Evolutionary conservation across 1,139 yeast species (phyloP), one percentile per base, ranked within the genome.

Genomic region (Tardiomyces digboiensis): DNA sequence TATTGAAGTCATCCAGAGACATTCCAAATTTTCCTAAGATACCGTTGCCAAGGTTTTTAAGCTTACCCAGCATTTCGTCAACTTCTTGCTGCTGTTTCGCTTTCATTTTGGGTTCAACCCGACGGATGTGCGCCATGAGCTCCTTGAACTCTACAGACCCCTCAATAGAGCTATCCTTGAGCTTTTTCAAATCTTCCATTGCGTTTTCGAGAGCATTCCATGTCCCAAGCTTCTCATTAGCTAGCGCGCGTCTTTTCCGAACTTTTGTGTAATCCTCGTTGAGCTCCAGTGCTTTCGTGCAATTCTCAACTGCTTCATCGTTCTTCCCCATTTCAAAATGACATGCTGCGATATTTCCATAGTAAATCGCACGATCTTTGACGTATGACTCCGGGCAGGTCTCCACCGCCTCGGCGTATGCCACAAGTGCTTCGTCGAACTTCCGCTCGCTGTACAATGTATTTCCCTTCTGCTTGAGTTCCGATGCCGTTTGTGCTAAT

Each of bases 301-400:
- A 78, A 55, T 83, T 88, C 16, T 65, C 68, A 3, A 84, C 75
- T 1, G 91, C 84, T 44, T 74, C 71, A 5, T 89, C 89, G 63
- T 82, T 84, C 52, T 78, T 76, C 52, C 84, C 93, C 49, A 80
- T 59, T 57, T 81, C 79, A 54, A 82, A 73, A 49, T 83, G 80
- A 10, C 82, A 88, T 51, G 85, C 88, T 0, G 94, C 89, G 52
- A 91, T 68, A 61, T 86, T 86, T 18, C 89, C 78, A 59, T 67
- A 82, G 53, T 77, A 79, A 22, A 85, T 72, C 0, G 89, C 80
- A 47, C 79, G 76, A n/a, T 63, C 55, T 1, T 72, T 64, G 50
- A 76, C 76, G 21, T 77, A 53, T 42, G 52, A 49, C 6, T 39
- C 44, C 1, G 61, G 59, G 39, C 58, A 53, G 5, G 44, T 47